phyloP scores from a whole-genome alignment of 371 early-diverging fungal genomes.

The Apophysomyces variabilis region DNA sequence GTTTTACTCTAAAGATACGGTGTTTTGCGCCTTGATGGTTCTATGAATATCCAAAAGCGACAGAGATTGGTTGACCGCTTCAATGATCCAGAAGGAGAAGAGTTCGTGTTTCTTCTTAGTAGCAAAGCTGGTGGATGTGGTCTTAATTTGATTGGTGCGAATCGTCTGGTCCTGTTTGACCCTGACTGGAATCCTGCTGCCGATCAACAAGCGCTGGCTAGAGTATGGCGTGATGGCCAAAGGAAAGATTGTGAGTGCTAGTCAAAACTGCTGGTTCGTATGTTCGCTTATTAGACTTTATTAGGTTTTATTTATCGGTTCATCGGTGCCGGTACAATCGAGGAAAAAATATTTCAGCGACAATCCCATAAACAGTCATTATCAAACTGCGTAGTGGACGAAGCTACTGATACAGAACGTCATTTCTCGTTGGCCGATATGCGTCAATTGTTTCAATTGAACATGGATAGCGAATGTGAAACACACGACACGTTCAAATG shows the following conservation, averaged over 20 bases:
- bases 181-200: constrained; percentile 90
- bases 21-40: constrained; percentile 89
- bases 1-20: constrained; percentile 57
- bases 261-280: too few relatives aligned
- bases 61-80: constrained; percentile 94
- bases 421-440: constrained; percentile 92
- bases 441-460: constrained; percentile 84
- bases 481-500: constrained; percentile 98
- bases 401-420: constrained; percentile 87
- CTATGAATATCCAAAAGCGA: constrained; percentile 88
- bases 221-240: constrained; percentile 98
- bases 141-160: constrained; percentile 96
- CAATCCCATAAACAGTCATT: constrained; percentile 90
- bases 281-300: background rate
- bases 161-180: constrained; percentile 93
- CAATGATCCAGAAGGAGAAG: constrained; percentile 84
- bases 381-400: constrained; percentile 93
- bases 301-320: constrained; percentile 94
- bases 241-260: constrained; percentile 73
- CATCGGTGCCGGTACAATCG: constrained; percentile 94
- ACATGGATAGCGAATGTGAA: constrained; percentile 81
- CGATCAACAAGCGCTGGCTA: constrained; percentile 87
- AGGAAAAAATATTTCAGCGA: constrained; percentile 98
- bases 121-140: constrained; percentile 99
- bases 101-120: constrained; percentile 93